Conservation (phyloP, 345 rosid species). For the Toxicodendron radicans region DNA sequence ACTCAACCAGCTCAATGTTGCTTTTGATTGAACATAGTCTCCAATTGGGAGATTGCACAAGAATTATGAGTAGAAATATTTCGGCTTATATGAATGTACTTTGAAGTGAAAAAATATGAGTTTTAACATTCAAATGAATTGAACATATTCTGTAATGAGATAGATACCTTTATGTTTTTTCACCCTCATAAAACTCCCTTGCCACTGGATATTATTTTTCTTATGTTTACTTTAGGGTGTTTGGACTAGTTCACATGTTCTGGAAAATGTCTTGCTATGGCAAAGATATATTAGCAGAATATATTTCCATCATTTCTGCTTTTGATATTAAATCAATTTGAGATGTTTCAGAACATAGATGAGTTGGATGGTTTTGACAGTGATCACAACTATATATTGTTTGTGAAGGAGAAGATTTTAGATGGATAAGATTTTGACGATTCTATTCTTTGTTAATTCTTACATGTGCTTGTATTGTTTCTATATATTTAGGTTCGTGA, state of each 20-base stretch:
- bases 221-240: background rate
- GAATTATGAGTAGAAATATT: background rate
- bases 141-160: background rate
- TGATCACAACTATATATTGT: too few relatives aligned
- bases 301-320: background rate
- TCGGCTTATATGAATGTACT: background rate
- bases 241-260: background rate
- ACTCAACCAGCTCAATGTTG: background rate
- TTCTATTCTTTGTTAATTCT: background rate
- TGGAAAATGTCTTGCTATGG: background rate
- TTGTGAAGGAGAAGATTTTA: background rate
- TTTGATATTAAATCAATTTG: background rate
- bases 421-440: background rate
- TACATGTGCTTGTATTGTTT: constrained; percentile 13
- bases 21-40: background rate
- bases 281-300: background rate
- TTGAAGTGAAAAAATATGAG: background rate
- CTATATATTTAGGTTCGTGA: constrained; percentile 51
- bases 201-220: background rate
- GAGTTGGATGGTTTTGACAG: background rate
- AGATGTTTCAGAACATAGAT: background rate
- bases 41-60: too few relatives aligned
- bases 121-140: background rate
- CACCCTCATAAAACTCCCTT: background rate
- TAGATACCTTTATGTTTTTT: background rate